These are phyloP conservation scores for Raphanus hybrid DNA, from an alignment of 441 rosid genomes.

Conservation along the genomic window DNA sequence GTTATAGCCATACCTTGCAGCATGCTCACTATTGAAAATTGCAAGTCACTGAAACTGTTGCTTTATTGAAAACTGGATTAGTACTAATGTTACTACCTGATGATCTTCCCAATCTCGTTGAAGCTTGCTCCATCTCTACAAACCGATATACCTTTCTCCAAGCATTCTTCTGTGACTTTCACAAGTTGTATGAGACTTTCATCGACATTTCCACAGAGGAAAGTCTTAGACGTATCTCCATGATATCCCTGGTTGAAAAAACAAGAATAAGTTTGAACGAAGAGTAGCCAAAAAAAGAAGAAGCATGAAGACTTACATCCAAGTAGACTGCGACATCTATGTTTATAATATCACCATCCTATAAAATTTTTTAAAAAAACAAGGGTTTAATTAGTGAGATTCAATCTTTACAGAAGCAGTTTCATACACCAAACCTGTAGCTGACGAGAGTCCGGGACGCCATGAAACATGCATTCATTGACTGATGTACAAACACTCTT, in stretches of 20 bases:
- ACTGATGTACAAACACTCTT: constrained; percentile 87
- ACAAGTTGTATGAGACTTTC: constrained; percentile 59
- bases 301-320: constrained; percentile 56
- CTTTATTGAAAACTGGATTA: neutral
- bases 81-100: constrained; percentile 48
- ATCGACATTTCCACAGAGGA: constrained; percentile 67
- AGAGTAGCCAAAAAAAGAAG: constrained; percentile 1
- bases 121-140: constrained; percentile 83
- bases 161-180: constrained; percentile 81
- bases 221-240: constrained; percentile 88
- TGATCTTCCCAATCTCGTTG: constrained; percentile 74
- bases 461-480: constrained; percentile 91
- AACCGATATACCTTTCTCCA: constrained; percentile 79
- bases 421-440: constrained; percentile 58
- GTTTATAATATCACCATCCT: constrained; percentile 84
- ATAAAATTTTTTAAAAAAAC: neutral
- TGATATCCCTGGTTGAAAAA: constrained; percentile 67
- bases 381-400: neutral
- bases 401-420: neutral
- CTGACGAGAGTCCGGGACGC: constrained; percentile 87
- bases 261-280: neutral
- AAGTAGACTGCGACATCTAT: constrained; percentile 84
- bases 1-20: constrained; percentile 68
- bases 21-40: constrained; percentile 65
- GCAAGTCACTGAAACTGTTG: constrained; percentile 20